Percentiles rank a stretch among this genome's conserved stretches.
Evolutionary conservation across 164 flowering plant genomes (phyloP).

Genomic region (Vitis riparia): DNA sequence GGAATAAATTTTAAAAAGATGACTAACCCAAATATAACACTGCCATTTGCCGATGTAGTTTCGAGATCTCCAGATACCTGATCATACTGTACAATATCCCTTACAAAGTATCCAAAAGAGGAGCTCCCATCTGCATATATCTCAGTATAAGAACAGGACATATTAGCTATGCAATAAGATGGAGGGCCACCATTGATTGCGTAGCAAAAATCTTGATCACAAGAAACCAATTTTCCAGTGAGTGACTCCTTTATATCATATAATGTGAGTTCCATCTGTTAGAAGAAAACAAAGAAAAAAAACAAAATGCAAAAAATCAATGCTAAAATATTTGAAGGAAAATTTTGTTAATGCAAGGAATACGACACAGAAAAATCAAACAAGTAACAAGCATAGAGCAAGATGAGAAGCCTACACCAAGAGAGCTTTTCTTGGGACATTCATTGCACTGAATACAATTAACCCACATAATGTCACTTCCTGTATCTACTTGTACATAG

Average conservation of each 20-base stretch:
- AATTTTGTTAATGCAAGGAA: too few species aligned
- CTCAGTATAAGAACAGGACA: constrained; percentile 54
- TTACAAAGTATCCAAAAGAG: constrained; percentile 60
- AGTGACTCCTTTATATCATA: constrained; percentile 61
- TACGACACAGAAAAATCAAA: neutral
- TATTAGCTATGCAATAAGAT: constrained; percentile 50
- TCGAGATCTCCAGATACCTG: constrained; percentile 57
- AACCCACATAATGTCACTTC: constrained; percentile 91
- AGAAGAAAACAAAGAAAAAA: neutral
- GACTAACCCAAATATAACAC: constrained; percentile 59
- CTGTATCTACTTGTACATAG: constrained; percentile 92
- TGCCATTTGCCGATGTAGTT: constrained; percentile 57
- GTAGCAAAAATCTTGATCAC: constrained; percentile 62
- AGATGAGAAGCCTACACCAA: constrained; percentile 55
- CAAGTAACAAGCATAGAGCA: neutral
- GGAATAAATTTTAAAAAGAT: neutral
- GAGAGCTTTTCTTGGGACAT: constrained; percentile 79
- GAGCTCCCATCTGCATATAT: constrained; percentile 65
- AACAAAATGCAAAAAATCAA: neutral
- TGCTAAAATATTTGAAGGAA: too few species aligned
- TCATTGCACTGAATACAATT: constrained; percentile 77
- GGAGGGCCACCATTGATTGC: constrained; percentile 41
- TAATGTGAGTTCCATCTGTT: constrained; percentile 69
- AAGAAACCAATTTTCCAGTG: constrained; percentile 60
- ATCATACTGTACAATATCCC: constrained; percentile 54